Evolutionary conservation across 495 filamentous ascomycete species (phyloP).

Genomic region (Glarea lozoyensis): DNA sequence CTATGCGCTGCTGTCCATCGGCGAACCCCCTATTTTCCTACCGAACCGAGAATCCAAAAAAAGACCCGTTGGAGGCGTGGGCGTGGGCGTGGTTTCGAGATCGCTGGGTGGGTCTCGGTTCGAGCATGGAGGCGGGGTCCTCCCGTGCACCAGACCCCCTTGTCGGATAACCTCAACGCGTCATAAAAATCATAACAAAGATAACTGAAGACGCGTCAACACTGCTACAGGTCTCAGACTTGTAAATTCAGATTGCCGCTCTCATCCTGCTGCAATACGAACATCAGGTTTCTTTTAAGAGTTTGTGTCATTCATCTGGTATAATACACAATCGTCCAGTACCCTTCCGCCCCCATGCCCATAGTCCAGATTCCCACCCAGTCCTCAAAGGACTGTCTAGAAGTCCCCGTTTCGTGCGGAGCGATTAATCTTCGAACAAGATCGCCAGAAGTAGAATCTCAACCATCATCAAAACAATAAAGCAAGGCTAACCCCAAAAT

Average conservation of each 20-base stretch:
- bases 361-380: not conserved
- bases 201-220: not conserved
- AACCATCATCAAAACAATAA: constrained; percentile 3
- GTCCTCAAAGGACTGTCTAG: not conserved
- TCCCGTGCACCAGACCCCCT: not conserved
- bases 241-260: not conserved
- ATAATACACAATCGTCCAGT: not conserved
- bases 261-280: not conserved
- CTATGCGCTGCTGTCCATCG: too few relatives aligned
- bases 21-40: too few relatives aligned
- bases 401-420: not conserved
- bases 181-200: constrained; percentile 1
- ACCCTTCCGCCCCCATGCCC: not conserved
- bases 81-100: too few relatives aligned
- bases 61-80: too few relatives aligned
- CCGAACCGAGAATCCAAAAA: too few relatives aligned
- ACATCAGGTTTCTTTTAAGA: too few relatives aligned
- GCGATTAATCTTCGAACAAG: not conserved
- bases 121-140: not conserved
- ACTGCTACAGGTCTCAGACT: not conserved
- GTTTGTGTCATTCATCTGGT: constrained; percentile 3
- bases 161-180: not conserved
- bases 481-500: not conserved
- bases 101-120: too few relatives aligned
- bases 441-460: constrained; percentile 1